Percentiles rank a stretch among this genome's conserved stretches.
These are phyloP conservation scores for Pulveroboletus sp. DNA, from an alignment of 768 basidiomycete genomes.

Conservation along the genomic window DNA sequence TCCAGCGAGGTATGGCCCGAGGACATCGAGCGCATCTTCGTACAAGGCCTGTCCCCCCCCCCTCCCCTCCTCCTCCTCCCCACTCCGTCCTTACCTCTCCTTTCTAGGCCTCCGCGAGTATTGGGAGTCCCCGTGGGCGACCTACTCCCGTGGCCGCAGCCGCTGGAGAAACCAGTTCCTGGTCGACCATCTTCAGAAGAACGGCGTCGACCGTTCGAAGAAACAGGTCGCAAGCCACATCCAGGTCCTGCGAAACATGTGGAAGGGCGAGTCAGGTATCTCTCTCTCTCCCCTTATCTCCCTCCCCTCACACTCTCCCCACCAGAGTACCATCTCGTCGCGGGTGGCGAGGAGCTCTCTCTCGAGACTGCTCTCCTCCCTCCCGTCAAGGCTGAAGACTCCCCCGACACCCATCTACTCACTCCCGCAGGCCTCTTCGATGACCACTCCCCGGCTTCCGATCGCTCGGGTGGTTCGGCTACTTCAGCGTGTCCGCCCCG, in stretches of 20 bases:
- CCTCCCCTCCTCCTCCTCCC: neutral
- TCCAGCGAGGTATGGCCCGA: conserved; percentile 80
- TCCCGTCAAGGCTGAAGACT: conserved; percentile 54
- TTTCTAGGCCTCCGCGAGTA: conserved; percentile 64
- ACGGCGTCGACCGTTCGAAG: conserved; percentile 69
- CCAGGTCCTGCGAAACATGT: conserved; percentile 82
- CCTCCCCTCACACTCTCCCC: conserved; percentile 4
- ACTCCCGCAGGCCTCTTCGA: conserved; percentile 35
- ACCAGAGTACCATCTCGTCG: conserved; percentile 72
- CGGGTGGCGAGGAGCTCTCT: conserved; percentile 72
- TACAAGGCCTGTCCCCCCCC: conserved; percentile 47
- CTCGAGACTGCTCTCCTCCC: conserved; percentile 45
- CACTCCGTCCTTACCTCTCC: conserved; percentile 1
- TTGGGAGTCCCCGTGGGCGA: conserved; percentile 78
- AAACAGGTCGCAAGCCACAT: conserved; percentile 90
- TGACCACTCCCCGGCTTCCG: conserved; percentile 30
- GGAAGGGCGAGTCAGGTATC: conserved; percentile 76
- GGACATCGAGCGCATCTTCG: conserved; percentile 69
- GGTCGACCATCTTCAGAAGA: conserved; percentile 70
- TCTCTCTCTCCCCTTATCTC: neutral
- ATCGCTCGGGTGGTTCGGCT: conserved; percentile 29
- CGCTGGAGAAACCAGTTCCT: conserved; percentile 83
- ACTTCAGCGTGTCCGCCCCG: conserved; percentile 25
- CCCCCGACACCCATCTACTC: conserved; percentile 38
- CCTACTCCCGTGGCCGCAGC: conserved; percentile 72